A percentile compares a stretch with the other conserved stretches of the same genome.
These are phyloP conservation scores for Hapsidospora chrysogenum DNA, from an alignment of 495 filamentous ascomycete species.

Conservation along the genomic window DNA sequence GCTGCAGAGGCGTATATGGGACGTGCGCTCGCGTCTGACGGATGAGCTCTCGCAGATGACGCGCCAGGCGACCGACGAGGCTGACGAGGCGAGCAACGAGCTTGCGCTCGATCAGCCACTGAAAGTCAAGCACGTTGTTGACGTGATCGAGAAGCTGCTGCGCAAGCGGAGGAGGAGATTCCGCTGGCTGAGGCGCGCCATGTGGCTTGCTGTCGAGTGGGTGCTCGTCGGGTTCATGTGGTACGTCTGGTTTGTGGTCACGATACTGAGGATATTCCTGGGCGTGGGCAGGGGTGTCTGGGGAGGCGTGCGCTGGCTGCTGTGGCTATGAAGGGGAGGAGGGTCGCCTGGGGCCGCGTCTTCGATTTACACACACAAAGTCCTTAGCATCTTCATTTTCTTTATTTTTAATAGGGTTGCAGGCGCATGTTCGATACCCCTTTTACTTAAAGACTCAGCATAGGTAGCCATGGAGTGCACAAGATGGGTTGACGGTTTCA, in stretches of 20 bases:
- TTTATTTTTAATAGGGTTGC: background rate
- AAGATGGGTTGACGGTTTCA: background rate
- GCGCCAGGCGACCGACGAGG: constrained; percentile 51
- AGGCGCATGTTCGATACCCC: too few species aligned
- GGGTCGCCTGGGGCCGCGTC: too few species aligned
- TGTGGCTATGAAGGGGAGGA: constrained; percentile 46
- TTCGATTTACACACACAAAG: too few species aligned
- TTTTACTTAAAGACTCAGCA: background rate
- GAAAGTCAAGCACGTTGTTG: constrained; percentile 58
- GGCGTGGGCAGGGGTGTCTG: constrained; percentile 41
- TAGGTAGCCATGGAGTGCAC: constrained; percentile 2
- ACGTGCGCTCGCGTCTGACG: constrained; percentile 15
- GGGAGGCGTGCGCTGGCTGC: constrained; percentile 50
- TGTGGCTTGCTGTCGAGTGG: constrained; percentile 66
- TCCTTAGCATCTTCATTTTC: background rate
- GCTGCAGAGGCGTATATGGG: constrained; percentile 19
- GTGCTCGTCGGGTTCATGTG: constrained; percentile 63
- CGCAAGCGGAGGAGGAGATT: constrained; percentile 48
- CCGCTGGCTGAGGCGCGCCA: constrained; percentile 50
- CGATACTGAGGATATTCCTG: constrained; percentile 44
- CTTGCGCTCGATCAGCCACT: constrained; percentile 59
- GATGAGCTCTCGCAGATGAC: constrained; percentile 36
- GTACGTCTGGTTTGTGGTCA: constrained; percentile 70
- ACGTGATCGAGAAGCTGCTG: constrained; percentile 60
- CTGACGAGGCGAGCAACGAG: constrained; percentile 55